phyloP scores from a whole-genome alignment of 2,329 filamentous ascomycete species.

The Westerdykella aurantiaca region DNA sequence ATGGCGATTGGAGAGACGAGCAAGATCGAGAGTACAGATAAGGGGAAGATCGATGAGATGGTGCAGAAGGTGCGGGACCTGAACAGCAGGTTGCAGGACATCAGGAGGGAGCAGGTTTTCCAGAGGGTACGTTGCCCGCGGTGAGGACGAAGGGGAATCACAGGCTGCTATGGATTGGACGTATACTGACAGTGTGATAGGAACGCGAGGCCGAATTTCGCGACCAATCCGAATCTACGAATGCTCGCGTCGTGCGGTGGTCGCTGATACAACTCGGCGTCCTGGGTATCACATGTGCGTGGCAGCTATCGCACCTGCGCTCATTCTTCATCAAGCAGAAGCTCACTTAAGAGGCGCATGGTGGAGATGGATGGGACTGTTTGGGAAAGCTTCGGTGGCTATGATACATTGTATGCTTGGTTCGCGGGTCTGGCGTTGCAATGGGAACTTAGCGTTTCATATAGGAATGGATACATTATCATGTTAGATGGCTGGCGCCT shows the following conservation, averaged over 20 bases:
- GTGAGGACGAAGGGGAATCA: not conserved
- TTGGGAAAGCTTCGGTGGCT: not conserved
- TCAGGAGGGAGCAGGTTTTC: constrained; percentile 91
- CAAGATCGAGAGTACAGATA: constrained; percentile 88
- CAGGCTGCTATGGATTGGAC: constrained; percentile 1
- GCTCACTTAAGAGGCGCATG: constrained; percentile 60
- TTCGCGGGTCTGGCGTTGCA: not conserved
- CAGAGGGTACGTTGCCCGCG: constrained; percentile 61
- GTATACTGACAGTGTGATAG: constrained; percentile 41
- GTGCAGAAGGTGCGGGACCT: constrained; percentile 83
- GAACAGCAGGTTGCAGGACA: constrained; percentile 79
- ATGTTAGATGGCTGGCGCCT: not conserved
- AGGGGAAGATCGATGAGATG: constrained; percentile 86
- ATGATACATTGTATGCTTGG: not conserved
- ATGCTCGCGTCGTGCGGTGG: constrained; percentile 88
- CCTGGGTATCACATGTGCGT: constrained; percentile 82
- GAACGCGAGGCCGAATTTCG: constrained; percentile 97
- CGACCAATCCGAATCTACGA: constrained; percentile 93
- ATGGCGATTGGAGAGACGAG: constrained; percentile 91
- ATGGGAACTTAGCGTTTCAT: not conserved
- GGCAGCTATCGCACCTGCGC: constrained; percentile 92
- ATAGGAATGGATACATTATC: not conserved
- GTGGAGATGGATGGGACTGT: not conserved
- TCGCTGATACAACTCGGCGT: constrained; percentile 83
- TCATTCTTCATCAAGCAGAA: constrained; percentile 99